phyloP scores from a whole-genome alignment of 495 filamentous ascomycete species.

The Viridothelium virens region DNA sequence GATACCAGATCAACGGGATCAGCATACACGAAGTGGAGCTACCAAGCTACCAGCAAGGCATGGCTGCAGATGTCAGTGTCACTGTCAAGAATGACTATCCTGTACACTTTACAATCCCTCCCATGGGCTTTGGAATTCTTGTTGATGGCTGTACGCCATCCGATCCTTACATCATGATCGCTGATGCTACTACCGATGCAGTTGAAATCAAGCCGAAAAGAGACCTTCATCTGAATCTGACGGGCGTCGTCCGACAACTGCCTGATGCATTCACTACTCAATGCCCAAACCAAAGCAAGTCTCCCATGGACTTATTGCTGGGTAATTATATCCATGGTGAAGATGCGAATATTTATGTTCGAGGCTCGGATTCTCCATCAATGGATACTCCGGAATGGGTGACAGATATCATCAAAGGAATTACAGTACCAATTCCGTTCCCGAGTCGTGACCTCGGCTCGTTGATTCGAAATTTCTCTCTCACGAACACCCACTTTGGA shows the following conservation, averaged over 20 bases:
- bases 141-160: constrained; percentile 64
- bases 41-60: constrained; percentile 47
- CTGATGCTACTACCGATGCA: constrained; percentile 59
- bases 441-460: constrained; percentile 72
- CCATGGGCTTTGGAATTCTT: constrained; percentile 73
- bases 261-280: constrained; percentile 58
- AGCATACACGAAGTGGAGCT: constrained; percentile 62
- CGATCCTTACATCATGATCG: constrained; percentile 61
- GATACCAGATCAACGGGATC: constrained; percentile 66
- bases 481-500: constrained; percentile 74
- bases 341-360: constrained; percentile 69
- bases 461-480: constrained; percentile 74
- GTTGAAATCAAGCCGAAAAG: constrained; percentile 57
- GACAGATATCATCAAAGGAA: constrained; percentile 64
- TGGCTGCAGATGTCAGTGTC: constrained; percentile 70
- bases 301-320: constrained; percentile 79
- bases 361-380: constrained; percentile 60
- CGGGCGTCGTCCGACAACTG: constrained; percentile 59
- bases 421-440: constrained; percentile 78
- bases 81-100: constrained; percentile 64
- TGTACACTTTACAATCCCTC: constrained; percentile 62
- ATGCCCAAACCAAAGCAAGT: constrained; percentile 67
- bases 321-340: constrained; percentile 72
- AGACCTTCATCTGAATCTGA: constrained; percentile 58
- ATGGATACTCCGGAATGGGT: constrained; percentile 70